Evolutionary conservation across 768 basidiomycete species (phyloP), one percentile per base, ranked within the genome.

Genomic region (Tubosaeta brunneosetosa): DNA sequence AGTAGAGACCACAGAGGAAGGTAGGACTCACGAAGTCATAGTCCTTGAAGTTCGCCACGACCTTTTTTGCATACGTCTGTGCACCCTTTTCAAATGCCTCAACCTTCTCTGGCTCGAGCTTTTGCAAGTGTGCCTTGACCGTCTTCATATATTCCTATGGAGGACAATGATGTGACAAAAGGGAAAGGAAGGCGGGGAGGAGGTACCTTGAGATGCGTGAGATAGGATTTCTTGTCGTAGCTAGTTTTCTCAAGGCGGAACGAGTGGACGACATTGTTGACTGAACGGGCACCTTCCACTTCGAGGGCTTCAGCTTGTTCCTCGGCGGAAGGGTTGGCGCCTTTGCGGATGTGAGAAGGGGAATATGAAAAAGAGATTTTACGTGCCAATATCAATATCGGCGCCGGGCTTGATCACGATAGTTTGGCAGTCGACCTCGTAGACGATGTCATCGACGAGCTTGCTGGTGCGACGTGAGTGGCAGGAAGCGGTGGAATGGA

Each of bases 321-420:
- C 74, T 98, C 95, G 6, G 84, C 75, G 42, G 94, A 97, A 37
- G 94, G 88, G 73, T 97, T 95, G 52, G 88, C 93, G 68, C 94
- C 92, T 94, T 59, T 11, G 50, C 1, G 6, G 7, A 26, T 25
- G 41, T 67, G 32, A 68, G 55, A 7, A 33, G 13, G 17, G 19
- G 16, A 6, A 13, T 29, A 40, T 33, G 16, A 16, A 43, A 34
- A 0, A 6, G 29, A 26, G 17, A 19, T 12, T 38, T 4, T 44
- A 62, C 77, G 57, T 53, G 86, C 94, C 97, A 66, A 95, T 99
- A 68, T 99, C 84, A 55, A 98, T 73, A 61, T 93, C 85, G 22
- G 77, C 81, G 50, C 91, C 92, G 5, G 76, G 71, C 71, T 90
- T 91, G 57, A 92, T 58, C 19, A 71, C 74, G 64, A 93, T 81